Base-by-base conservation (phyloP, 345 rosid species). In the Salix viminalis region DNA sequence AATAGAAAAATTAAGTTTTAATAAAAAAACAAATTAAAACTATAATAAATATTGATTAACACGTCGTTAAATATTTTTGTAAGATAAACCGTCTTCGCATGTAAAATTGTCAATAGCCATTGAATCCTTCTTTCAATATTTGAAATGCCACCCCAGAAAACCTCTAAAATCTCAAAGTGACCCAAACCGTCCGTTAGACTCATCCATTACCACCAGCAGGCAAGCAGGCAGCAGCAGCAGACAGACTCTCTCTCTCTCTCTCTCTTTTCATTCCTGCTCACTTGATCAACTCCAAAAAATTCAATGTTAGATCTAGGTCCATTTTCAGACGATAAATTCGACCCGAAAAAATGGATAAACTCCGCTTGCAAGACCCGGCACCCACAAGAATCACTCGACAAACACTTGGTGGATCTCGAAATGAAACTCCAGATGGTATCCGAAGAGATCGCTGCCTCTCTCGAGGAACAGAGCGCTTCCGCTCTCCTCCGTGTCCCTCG, bases 391-490 rank as follows among this genome's bases (percentile, higher is more conserved):
- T 87, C 97, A 11, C 85, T 92, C 24, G 99, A 96, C 88, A 91
- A 88, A 74, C 95, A 93, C 83, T 83, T 93, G 69, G 91, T 92
- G 80, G 99, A 96, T 90, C 93, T 96, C 78, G 99, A 96, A 75
- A 93, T 93, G 99, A 96, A 96, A 96, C 97, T 96, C 54, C 99
- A 96, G 89, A 96, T 93, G 87, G 86, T 89, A 26, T 92, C 98
- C 68, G 99, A 96, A 86, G 99, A 96, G 90, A 96, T 96, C 83
- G 89, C 95, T 42, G 89, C 92, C 62, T 90, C 97, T n/a, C 97
- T 96, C 37, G 95, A 96, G 87, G 99, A 96, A 77, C 99, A 92
- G 86, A 93, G 97, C 84, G 85, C 90, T 68, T 77, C 92, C 10
- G 86, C 97, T 32, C 90, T 96, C 79, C 94, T 93, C 82, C 98